A percentile compares a stretch with the other conserved stretches of the same genome.
Evolutionary conservation across 306 rosid species (phyloP).

Genomic region (Sicyos edulis): DNA sequence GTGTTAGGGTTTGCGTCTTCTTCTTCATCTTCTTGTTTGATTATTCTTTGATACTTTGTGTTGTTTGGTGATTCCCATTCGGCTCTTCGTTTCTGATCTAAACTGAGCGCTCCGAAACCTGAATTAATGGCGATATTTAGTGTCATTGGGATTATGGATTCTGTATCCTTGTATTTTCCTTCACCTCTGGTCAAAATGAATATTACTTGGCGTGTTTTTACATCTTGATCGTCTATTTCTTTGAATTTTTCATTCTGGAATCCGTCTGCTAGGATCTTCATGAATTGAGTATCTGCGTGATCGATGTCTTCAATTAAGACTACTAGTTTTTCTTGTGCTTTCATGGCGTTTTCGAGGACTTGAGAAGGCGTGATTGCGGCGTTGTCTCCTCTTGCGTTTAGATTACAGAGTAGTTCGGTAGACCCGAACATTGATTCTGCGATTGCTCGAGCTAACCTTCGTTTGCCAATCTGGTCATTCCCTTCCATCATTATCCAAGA

Average conservation of each 20-base stretch:
- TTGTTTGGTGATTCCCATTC: conserved; percentile 53
- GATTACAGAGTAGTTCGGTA: conserved; percentile 38
- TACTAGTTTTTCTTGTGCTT: conserved; percentile 50
- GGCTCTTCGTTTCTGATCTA: conserved; percentile 56
- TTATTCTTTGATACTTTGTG: conserved; percentile 43
- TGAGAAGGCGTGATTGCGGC: conserved; percentile 30
- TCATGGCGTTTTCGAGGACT: conserved; percentile 39
- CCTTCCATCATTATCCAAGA: conserved; percentile 75
- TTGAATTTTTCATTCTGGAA: conserved; percentile 50
- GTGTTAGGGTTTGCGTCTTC: conserved; percentile 23
- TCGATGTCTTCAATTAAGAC: conserved; percentile 60
- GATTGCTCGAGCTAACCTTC: conserved; percentile 60
- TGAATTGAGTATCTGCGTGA: conserved; percentile 56
- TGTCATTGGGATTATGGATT: conserved; percentile 49
- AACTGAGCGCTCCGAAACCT: conserved; percentile 32
- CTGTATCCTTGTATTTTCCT: conserved; percentile 24
- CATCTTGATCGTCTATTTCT: conserved; percentile 29
- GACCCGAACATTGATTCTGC: conserved; percentile 75
- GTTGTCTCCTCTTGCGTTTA: conserved; percentile 42
- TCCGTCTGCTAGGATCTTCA: conserved; percentile 51
- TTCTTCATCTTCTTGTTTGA: conserved; percentile 35
- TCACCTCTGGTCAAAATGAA: conserved; percentile 51
- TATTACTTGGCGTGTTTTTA: conserved; percentile 34
- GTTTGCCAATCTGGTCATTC: conserved; percentile 60
- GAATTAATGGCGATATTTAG: conserved; percentile 36